Percentiles rank a stretch among this genome's conserved stretches.
These are phyloP conservation scores for Rosa persica DNA, from an alignment of 306 rosid genomes.

Conservation along the genomic window DNA sequence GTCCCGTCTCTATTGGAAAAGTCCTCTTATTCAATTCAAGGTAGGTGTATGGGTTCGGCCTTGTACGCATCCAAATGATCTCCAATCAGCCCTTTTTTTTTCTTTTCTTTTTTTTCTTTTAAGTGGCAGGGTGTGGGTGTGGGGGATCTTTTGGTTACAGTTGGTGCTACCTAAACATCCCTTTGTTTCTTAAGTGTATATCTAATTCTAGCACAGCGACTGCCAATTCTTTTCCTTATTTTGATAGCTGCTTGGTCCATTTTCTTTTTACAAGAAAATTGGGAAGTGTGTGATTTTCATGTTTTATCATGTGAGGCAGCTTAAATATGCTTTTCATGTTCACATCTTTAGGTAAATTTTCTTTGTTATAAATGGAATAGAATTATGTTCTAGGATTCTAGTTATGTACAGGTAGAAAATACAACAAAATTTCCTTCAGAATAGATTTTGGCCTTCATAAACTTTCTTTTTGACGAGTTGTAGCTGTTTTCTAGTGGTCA, in stretches of 20 bases:
- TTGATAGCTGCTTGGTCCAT: neutral
- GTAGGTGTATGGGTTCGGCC: conserved; percentile 32
- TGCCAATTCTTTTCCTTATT: neutral
- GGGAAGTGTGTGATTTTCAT: neutral
- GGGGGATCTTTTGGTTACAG: neutral
- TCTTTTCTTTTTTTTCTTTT: neutral
- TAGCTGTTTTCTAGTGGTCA: neutral
- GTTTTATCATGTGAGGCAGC: neutral
- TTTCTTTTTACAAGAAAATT: neutral
- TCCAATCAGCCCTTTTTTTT: neutral
- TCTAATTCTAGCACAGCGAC: neutral
- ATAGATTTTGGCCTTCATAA: neutral
- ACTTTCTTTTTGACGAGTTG: neutral
- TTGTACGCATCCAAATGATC: neutral
- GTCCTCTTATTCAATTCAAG: conserved; percentile 58
- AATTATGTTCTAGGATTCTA: neutral
- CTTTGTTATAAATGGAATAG: neutral
- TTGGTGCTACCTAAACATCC: neutral
- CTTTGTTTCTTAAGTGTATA: too few species aligned
- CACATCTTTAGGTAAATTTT: neutral
- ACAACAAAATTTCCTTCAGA: too few species aligned
- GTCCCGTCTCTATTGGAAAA: conserved; percentile 61
- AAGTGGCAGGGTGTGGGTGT: neutral
- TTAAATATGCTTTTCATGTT: neutral
- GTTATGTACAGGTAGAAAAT: too few species aligned